Conservation (phyloP, 1,284 basidiomycete genomes). For the Tremellales sp. region DNA sequence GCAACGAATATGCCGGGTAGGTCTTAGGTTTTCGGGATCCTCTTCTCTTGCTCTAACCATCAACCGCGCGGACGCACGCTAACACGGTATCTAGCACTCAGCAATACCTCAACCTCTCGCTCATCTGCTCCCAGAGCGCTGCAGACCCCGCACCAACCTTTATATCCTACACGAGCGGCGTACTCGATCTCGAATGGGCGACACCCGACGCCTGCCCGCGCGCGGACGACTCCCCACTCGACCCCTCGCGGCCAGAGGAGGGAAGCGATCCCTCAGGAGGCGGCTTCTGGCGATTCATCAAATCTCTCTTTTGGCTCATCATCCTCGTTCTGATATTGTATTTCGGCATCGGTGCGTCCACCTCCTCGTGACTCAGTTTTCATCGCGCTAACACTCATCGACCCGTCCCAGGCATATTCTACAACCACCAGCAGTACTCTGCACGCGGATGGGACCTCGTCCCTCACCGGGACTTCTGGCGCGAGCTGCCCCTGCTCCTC, state of each 20-base stretch:
- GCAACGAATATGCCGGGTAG: slow-evolving; percentile 44
- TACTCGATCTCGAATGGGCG: slow-evolving; percentile 39
- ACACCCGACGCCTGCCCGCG: slow-evolving; percentile 43
- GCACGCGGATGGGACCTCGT: slow-evolving; percentile 48
- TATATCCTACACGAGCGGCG: slow-evolving; percentile 34
- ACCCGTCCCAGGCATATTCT: slow-evolving; percentile 38
- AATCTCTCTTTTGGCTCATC: slow-evolving; percentile 42
- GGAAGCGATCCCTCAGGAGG: slow-evolving; percentile 2
- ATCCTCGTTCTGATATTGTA: slow-evolving; percentile 35
- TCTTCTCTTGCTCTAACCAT: not conserved
- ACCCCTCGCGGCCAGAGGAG: slow-evolving; percentile 2
- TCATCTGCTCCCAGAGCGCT: slow-evolving; percentile 29
- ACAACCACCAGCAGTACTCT: slow-evolving; percentile 50
- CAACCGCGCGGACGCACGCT: too few species aligned
- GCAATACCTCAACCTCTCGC: slow-evolving; percentile 39
- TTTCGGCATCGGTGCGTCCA: slow-evolving; percentile 40
- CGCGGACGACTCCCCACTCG: slow-evolving; percentile 7
- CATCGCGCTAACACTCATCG: not conserved
- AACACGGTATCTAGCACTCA: slow-evolving; percentile 15
- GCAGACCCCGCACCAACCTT: slow-evolving; percentile 29
- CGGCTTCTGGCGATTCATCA: slow-evolving; percentile 34
- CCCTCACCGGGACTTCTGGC: slow-evolving; percentile 50
- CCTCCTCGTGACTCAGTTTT: not conserved
- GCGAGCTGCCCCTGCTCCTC: slow-evolving; percentile 42
- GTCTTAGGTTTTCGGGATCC: slow-evolving; percentile 12